These are phyloP conservation scores for Macrocybe sp. DNA, from an alignment of 1,284 basidiomycete species.

Conservation along the genomic window DNA sequence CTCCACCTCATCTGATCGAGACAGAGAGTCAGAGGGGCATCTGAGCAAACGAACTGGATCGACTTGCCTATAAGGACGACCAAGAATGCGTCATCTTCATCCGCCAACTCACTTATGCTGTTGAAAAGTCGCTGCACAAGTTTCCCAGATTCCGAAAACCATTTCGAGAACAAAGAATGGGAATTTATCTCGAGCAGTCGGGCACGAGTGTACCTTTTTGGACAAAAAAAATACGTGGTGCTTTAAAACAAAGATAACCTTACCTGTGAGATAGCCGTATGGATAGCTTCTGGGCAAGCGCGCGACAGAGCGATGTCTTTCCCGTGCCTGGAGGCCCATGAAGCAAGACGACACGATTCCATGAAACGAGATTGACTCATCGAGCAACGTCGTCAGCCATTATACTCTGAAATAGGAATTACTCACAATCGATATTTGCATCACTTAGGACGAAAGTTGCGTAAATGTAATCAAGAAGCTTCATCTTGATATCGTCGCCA, in stretches of 20 bases:
- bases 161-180: conserved; percentile 92
- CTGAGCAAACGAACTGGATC: not conserved
- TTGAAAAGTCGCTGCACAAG: conserved; percentile 93
- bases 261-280: conserved; percentile 84
- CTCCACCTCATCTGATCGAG: conserved; percentile 85
- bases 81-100: conserved; percentile 89
- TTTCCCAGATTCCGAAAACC: conserved; percentile 99
- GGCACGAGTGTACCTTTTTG: conserved; percentile 72
- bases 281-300: conserved; percentile 92
- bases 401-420: not conserved
- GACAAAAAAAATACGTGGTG: conserved; percentile 1
- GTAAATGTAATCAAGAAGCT: conserved; percentile 90
- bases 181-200: conserved; percentile 97
- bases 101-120: conserved; percentile 83
- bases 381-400: too few species aligned
- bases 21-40: conserved; percentile 6
- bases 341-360: conserved; percentile 92
- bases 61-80: conserved; percentile 86
- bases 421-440: conserved; percentile 80
- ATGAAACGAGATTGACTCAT: conserved; percentile 85
- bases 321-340: conserved; percentile 98
- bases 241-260: conserved; percentile 12
- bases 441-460: conserved; percentile 90
- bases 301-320: conserved; percentile 93
- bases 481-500: conserved; percentile 83